Conservation (phyloP, 345 rosid genomes). For the Rhodomyrtus tomentosa region DNA sequence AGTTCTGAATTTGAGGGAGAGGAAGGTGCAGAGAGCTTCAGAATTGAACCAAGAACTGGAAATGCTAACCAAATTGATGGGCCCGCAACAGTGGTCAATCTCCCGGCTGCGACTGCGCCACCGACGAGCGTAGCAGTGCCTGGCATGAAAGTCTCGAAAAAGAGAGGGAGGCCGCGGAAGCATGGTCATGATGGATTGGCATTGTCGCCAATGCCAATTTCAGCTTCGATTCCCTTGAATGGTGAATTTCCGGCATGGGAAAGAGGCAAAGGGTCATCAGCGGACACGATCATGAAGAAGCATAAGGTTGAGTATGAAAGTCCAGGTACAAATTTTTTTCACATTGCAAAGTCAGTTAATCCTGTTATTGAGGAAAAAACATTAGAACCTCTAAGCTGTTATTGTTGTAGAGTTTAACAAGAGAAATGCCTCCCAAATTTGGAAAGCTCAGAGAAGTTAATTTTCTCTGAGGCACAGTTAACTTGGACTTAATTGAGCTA, state of each 20-base stretch:
- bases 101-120: neutral
- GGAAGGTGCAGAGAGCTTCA: constrained; percentile 40
- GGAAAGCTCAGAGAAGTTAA: neutral
- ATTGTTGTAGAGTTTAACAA: neutral
- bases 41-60: constrained; percentile 41
- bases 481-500: neutral
- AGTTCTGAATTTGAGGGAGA: constrained; percentile 28
- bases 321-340: constrained; percentile 31
- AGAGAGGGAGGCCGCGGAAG: constrained; percentile 92
- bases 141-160: constrained; percentile 44
- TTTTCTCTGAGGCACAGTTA: neutral
- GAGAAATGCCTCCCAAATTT: neutral
- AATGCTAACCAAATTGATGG: constrained; percentile 22
- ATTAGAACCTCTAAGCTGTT: neutral
- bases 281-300: constrained; percentile 39
- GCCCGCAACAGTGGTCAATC: constrained; percentile 6
- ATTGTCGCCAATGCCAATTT: constrained; percentile 86
- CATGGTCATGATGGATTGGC: constrained; percentile 62
- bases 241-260: constrained; percentile 43
- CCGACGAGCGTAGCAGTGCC: neutral
- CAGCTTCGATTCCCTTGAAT: constrained; percentile 67
- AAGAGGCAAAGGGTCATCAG: constrained; percentile 43
- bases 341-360: neutral
- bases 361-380: neutral
- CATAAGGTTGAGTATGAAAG: constrained; percentile 35